Evolutionary conservation across 108 stramenopile species (phyloP).

Genomic region (Discostella stelligeroides): DNA sequence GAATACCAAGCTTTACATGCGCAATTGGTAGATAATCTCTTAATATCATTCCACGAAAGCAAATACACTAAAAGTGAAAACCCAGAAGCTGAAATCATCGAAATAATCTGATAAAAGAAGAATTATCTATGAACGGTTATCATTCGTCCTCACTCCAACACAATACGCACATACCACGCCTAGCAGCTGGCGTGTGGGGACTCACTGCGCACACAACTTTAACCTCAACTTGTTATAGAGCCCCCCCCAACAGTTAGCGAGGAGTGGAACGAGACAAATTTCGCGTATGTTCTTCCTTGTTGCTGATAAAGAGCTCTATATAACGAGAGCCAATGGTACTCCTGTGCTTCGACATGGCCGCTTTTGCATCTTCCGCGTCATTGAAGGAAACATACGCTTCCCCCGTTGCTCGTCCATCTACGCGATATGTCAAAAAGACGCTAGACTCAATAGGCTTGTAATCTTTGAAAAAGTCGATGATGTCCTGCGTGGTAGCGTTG

Average conservation of each 20-base stretch:
- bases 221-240: too few relatives aligned
- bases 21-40: too few relatives aligned
- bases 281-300: constrained; percentile 90
- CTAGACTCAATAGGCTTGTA: constrained; percentile 82
- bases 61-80: not conserved
- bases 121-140: too few relatives aligned
- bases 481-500: constrained; percentile 85
- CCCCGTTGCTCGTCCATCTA: constrained; percentile 93
- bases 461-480: constrained; percentile 87
- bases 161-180: too few relatives aligned
- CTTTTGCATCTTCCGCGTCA: constrained; percentile 79
- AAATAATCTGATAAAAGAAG: not conserved
- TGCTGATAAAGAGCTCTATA: constrained; percentile 95
- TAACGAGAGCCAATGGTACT: constrained; percentile 91
- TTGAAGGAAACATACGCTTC: constrained; percentile 91
- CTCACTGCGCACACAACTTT: too few relatives aligned
- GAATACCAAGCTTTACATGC: too few relatives aligned
- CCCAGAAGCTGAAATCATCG: not conserved
- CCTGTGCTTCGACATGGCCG: constrained; percentile 83
- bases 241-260: constrained; percentile 64
- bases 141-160: too few relatives aligned
- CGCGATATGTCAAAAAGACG: constrained; percentile 86
- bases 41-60: too few relatives aligned
- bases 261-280: constrained; percentile 75
- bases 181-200: too few relatives aligned